These are phyloP conservation scores for Quercus phellos DNA, from an alignment of 331 rosid species.

Conservation along the genomic window DNA sequence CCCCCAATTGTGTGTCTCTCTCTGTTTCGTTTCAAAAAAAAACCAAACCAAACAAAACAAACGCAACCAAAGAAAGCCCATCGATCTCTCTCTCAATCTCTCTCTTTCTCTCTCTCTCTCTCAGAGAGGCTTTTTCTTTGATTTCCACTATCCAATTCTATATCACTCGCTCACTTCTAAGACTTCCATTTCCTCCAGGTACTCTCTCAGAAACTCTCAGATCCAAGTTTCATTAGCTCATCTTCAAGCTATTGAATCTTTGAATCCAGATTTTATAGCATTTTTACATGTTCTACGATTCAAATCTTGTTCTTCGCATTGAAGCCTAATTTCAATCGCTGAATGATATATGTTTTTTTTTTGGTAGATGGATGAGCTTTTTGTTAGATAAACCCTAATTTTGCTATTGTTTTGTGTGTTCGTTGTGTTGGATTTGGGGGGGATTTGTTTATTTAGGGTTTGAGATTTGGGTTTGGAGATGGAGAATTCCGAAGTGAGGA, in stretches of 20 bases:
- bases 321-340: neutral
- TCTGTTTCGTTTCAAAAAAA: constrained; percentile 22
- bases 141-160: neutral
- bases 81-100: too few relatives aligned
- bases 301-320: neutral
- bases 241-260: neutral
- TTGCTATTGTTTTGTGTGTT: neutral
- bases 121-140: neutral
- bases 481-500: constrained; percentile 52
- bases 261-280: neutral
- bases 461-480: constrained; percentile 20
- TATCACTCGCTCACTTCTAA: neutral
- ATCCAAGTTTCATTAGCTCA: constrained; percentile 5
- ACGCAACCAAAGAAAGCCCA: neutral
- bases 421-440: neutral
- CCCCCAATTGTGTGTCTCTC: neutral
- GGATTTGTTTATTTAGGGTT: constrained; percentile 7
- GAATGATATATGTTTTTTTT: too few relatives aligned
- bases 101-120: neutral
- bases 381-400: neutral
- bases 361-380: neutral
- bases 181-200: constrained; percentile 11
- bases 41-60: neutral
- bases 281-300: neutral
- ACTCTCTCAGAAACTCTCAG: neutral